Evolutionary conservation across 2,329 filamentous ascomycete species (phyloP), one percentile per base, ranked within the genome.

Genomic region (Anthostomella pinea): DNA sequence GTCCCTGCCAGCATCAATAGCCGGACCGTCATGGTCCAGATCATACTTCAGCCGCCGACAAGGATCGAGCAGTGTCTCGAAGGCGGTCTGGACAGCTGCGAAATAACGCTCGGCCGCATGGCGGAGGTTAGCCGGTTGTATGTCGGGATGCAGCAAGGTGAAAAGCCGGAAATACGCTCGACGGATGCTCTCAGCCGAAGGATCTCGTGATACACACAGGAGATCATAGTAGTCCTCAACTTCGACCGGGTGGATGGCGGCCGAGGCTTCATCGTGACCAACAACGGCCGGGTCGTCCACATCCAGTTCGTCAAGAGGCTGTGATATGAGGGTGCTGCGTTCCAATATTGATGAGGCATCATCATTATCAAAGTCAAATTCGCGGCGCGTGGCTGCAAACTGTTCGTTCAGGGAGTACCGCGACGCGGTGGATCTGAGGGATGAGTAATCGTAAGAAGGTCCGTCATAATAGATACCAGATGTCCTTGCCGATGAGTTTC

Each of bases 341-440:
- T 68, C 66, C 36, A 65, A 54, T 27, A 70, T 53, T 13, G 68
- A 71, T 25, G 66, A 69, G 14, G 58, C 63, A 43, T 73, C 70
- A 47, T 73, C 70, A 37, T 68, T 69, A 46, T 62, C 69, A 33
- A 72, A 68, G 30, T 70, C 68, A 32, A 65, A 67, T 40, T 72
- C 69, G 30, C 59, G 60, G 20, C 67, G 57, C 5, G 70, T 73
- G 22, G 66, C 56, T 14, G 70, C 68, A 39, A 73, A 73, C 37
- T 73, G 68, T 28, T 72, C 67, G 29, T 62, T 65, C 30, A 73
- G 57, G 3, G 70, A 73, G 54, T 65, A 68, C 29, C 68, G 65
- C 17, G 68, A 72, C 9, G 58, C 58, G n/a, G 56, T 56, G 3
- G 38, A 29, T 15, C 38, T 31, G 14, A 40, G 27, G 8, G 24